Conservation (phyloP, 768 basidiomycete genomes). For the Pilatotrama ljubarskyi region DNA sequence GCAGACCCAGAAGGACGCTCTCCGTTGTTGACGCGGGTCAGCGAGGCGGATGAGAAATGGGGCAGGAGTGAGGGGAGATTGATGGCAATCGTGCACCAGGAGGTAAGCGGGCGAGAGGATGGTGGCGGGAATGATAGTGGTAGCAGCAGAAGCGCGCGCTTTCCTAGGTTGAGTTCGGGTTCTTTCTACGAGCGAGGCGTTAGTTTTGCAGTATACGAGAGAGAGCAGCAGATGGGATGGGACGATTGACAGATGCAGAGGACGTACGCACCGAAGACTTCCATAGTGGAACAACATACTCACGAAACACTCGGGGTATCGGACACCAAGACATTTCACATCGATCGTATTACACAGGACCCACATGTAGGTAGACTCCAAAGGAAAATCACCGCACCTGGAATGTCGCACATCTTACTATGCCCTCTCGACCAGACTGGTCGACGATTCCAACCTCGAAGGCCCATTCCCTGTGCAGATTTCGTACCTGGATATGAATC, state of each 20-base stretch:
- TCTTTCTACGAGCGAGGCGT: slow-evolving; percentile 47
- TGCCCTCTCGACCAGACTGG: slow-evolving; percentile 54
- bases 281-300: too few relatives aligned
- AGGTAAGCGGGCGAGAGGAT: slow-evolving; percentile 59
- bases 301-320: too few relatives aligned
- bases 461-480: slow-evolving; percentile 67
- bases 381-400: slow-evolving; percentile 51
- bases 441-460: slow-evolving; percentile 78
- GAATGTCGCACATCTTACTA: slow-evolving; percentile 73
- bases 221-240: not conserved
- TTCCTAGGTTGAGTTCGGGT: slow-evolving; percentile 48
- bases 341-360: not conserved
- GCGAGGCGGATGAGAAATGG: slow-evolving; percentile 56
- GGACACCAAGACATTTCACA: not conserved
- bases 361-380: not conserved
- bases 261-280: too few relatives aligned
- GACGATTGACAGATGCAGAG: too few relatives aligned
- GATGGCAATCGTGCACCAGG: slow-evolving; percentile 69
- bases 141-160: slow-evolving; percentile 65
- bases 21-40: slow-evolving; percentile 27
- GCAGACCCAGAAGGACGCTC: slow-evolving; percentile 11
- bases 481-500: slow-evolving; percentile 75
- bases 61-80: slow-evolving; percentile 59
- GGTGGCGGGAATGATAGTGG: slow-evolving; percentile 63
- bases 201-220: not conserved